Conservation (phyloP, 306 rosid genomes). For the Pterocarpus macrocarpus region DNA sequence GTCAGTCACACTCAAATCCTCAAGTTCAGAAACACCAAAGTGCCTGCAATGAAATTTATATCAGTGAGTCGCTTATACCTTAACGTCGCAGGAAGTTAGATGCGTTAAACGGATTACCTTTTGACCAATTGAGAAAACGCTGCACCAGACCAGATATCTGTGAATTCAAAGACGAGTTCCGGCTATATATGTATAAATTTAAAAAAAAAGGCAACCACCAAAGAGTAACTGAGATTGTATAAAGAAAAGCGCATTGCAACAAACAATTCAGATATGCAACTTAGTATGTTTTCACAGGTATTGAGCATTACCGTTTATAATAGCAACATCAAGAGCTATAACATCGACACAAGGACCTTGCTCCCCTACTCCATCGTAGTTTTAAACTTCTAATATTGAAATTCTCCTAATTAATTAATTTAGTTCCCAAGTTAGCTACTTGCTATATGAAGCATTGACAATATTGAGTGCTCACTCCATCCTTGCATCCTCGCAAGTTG, state of each 20-base stretch:
- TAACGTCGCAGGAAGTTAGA: conserved; percentile 6
- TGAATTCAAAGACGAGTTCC: not conserved
- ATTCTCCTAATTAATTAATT: too few species aligned
- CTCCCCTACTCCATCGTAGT: too few species aligned
- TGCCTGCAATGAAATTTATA: conserved; percentile 19
- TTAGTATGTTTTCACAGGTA: not conserved
- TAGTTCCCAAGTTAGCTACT: too few species aligned
- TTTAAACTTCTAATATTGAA: too few species aligned
- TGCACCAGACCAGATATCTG: conserved; percentile 21
- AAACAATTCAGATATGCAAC: not conserved
- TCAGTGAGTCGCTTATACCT: not conserved
- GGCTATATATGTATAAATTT: not conserved
- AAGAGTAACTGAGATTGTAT: too few species aligned
- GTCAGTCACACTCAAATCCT: conserved; percentile 23
- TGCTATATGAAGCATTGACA: not conserved
- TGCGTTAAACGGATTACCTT: conserved; percentile 28
- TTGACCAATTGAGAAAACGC: conserved; percentile 11
- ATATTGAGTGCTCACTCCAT: conserved; percentile 8
- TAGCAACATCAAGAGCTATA: conserved; percentile 3
- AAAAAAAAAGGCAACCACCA: not conserved
- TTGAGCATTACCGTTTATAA: conserved; percentile 4
- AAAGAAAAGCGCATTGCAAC: not conserved
- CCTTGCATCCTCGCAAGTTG: not conserved
- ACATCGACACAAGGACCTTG: not conserved
- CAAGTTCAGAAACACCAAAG: conserved; percentile 33